phyloP scores from a whole-genome alignment of 768 basidiomycete species.

The Leccinellum luteum region DNA sequence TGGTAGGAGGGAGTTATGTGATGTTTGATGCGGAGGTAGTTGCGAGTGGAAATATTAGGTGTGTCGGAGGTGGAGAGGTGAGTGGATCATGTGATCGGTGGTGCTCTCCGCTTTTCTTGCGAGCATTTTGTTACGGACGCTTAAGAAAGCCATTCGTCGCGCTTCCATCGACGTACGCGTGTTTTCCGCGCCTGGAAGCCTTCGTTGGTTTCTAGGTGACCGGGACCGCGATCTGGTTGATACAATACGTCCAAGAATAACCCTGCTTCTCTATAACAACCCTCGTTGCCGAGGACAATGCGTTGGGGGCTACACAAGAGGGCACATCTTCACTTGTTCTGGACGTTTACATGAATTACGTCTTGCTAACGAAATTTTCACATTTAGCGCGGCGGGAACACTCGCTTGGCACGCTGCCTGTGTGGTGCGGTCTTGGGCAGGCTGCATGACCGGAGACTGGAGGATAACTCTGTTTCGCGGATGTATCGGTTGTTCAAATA shows the following conservation, averaged over 20 bases:
- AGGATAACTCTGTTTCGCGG: conserved; percentile 30
- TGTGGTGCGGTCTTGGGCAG: conserved; percentile 85
- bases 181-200: conserved; percentile 45
- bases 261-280: conserved; percentile 74
- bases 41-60: conserved; percentile 33
- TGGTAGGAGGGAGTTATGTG: conserved; percentile 90
- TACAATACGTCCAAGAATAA: conserved; percentile 91
- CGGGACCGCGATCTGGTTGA: conserved; percentile 60
- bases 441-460: conserved; percentile 48
- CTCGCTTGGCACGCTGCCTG: conserved; percentile 66
- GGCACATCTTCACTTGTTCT: conserved; percentile 49
- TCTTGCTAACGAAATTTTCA: conserved; percentile 18
- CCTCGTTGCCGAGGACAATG: conserved; percentile 67
- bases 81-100: conserved; percentile 33
- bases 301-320: conserved; percentile 89
- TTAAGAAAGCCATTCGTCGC: conserved; percentile 92
- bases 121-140: conserved; percentile 49
- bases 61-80: conserved; percentile 40
- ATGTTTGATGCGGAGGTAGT: conserved; percentile 67
- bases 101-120: conserved; percentile 5
- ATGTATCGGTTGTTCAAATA: conserved; percentile 81
- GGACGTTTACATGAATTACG: conserved; percentile 2
- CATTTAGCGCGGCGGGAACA: conserved; percentile 55
- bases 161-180: conserved; percentile 51
- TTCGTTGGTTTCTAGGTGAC: conserved; percentile 47